Evolutionary conservation across 139 green algal genomes (phyloP).

Genomic region (Chlorella sp.): DNA sequence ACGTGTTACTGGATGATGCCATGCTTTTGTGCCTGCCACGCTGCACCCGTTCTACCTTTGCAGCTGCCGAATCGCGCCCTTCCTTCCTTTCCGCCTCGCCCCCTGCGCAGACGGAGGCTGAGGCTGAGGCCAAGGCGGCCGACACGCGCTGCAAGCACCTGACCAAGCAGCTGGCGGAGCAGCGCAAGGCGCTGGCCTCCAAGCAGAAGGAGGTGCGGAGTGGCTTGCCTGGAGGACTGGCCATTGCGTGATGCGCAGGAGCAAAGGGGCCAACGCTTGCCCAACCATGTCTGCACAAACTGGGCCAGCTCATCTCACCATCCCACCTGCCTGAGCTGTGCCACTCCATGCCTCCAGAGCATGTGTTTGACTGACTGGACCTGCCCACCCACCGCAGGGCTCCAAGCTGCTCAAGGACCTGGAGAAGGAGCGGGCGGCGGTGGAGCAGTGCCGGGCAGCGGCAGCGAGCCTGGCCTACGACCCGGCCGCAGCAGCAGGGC

Average conservation of each 20-base stretch:
- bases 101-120: conserved; percentile 57
- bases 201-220: conserved; percentile 77
- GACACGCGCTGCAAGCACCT: conserved; percentile 79
- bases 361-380: too few relatives aligned
- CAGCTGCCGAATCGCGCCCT: background rate
- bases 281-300: too few relatives aligned
- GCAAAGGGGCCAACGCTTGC: too few relatives aligned
- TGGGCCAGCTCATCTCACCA: too few relatives aligned
- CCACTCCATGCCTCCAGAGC: too few relatives aligned
- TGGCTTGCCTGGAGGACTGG: too few relatives aligned
- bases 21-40: background rate
- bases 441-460: conserved; percentile 55
- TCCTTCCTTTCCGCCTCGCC: background rate
- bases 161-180: conserved; percentile 80
- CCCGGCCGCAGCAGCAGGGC: conserved; percentile 20
- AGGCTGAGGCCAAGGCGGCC: conserved; percentile 70
- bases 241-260: too few relatives aligned
- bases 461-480: conserved; percentile 56
- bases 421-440: conserved; percentile 51
- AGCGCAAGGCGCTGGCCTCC: conserved; percentile 67
- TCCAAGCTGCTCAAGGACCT: conserved; percentile 66
- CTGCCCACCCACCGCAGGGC: conserved; percentile 17
- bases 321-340: too few relatives aligned
- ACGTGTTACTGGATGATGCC: background rate
- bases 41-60: background rate